Evolutionary conservation across 2,329 filamentous ascomycete species (phyloP).

Genomic region (Sphaerulina vaccinii): DNA sequence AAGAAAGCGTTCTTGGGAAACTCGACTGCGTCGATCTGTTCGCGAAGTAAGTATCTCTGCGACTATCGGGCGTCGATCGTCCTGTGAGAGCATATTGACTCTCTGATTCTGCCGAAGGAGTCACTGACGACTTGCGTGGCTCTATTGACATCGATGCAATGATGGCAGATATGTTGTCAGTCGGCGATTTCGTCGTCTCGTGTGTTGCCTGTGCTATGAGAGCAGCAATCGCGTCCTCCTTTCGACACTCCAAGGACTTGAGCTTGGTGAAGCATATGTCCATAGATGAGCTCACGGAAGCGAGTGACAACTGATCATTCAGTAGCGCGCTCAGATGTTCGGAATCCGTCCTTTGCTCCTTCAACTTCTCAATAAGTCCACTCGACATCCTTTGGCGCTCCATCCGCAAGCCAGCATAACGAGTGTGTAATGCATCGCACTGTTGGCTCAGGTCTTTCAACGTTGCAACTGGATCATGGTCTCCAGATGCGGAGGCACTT

Average conservation of each 20-base stretch:
- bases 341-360: slow-evolving; percentile 26
- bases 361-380: slow-evolving; percentile 28
- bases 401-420: slow-evolving; percentile 32
- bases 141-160: slow-evolving; percentile 21
- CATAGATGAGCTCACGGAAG: slow-evolving; percentile 35
- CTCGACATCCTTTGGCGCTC: slow-evolving; percentile 33
- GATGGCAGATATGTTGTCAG: slow-evolving; percentile 24
- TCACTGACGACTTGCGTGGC: slow-evolving; percentile 13
- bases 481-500: slow-evolving; percentile 6
- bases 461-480: slow-evolving; percentile 16
- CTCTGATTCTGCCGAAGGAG: slow-evolving; percentile 13
- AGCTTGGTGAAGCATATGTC: slow-evolving; percentile 38
- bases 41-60: slow-evolving; percentile 1
- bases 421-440: slow-evolving; percentile 30
- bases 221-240: slow-evolving; percentile 31
- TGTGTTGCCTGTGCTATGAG: slow-evolving; percentile 24
- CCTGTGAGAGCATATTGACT: slow-evolving; percentile 17
- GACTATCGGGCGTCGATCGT: slow-evolving; percentile 23
- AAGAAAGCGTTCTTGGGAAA: slow-evolving; percentile 18
- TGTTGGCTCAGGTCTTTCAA: slow-evolving; percentile 27
- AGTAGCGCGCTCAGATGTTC: slow-evolving; percentile 32
- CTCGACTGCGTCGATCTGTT: slow-evolving; percentile 15
- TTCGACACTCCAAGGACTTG: slow-evolving; percentile 34
- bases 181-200: slow-evolving; percentile 12
- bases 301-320: slow-evolving; percentile 34